A percentile compares a stretch with the other conserved stretches of the same genome.
These are phyloP conservation scores for Ophiocordyceps camponoti-leonardi DNA, from an alignment of 2,329 filamentous ascomycete genomes.

Conservation along the genomic window DNA sequence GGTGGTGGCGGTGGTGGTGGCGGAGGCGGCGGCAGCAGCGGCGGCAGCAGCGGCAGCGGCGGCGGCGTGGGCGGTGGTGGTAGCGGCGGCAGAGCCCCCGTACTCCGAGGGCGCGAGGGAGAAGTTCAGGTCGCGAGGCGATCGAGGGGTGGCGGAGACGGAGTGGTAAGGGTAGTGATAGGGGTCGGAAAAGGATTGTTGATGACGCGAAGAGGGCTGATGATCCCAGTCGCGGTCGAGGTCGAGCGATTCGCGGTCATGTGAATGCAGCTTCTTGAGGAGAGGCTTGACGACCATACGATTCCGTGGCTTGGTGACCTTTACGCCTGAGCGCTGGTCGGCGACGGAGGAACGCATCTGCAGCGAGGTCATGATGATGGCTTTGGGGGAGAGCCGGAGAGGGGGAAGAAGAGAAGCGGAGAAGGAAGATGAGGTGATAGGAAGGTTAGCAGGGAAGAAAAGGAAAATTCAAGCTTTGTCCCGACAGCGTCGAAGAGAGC, in stretches of 20 bases:
- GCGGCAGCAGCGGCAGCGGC: not conserved
- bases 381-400: not conserved
- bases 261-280: constrained; percentile 34
- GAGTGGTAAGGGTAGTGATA: constrained; percentile 7
- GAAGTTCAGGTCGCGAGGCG: constrained; percentile 28
- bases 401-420: too few species aligned
- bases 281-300: constrained; percentile 42
- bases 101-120: constrained; percentile 20
- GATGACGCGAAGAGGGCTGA: constrained; percentile 15
- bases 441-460: too few species aligned
- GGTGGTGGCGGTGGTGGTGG: not conserved
- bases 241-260: constrained; percentile 45
- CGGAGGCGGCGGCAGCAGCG: not conserved
- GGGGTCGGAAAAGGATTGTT: constrained; percentile 8
- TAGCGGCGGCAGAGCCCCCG: constrained; percentile 7
- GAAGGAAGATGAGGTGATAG: too few species aligned
- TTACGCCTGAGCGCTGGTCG: constrained; percentile 6
- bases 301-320: constrained; percentile 25
- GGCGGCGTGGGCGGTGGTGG: too few species aligned
- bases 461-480: too few species aligned
- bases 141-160: not conserved
- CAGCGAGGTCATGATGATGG: constrained; percentile 11
- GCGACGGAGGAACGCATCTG: constrained; percentile 9
- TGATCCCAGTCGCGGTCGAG: constrained; percentile 43
- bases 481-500: too few species aligned